Conservation (phyloP, 2,329 filamentous ascomycete species). For the Ophiobolus disseminans region DNA sequence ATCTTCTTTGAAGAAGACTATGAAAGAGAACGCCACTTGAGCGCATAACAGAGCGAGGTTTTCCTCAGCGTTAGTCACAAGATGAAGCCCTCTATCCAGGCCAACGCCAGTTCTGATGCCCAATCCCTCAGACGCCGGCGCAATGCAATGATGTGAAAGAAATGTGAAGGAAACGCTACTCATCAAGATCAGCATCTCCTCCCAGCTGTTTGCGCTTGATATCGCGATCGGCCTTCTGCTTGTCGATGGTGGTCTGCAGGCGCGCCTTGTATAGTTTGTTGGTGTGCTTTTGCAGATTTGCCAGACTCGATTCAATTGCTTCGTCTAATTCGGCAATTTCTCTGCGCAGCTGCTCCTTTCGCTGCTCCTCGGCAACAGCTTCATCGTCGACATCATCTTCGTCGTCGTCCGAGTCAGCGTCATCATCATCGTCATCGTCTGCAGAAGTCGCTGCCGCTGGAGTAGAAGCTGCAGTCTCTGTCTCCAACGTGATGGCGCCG, state of each 20-base stretch:
- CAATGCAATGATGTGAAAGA: conserved; percentile 10
- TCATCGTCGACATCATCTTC: conserved; percentile 56
- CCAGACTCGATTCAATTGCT: conserved; percentile 54
- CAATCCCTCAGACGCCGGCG: background rate
- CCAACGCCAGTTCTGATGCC: background rate
- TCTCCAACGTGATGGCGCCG: conserved; percentile 36
- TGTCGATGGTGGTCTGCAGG: conserved; percentile 57
- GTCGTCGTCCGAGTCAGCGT: conserved; percentile 53
- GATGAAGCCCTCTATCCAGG: no score
- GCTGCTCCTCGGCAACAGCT: conserved; percentile 55
- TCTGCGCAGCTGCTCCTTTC: conserved; percentile 55
- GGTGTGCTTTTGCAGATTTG: conserved; percentile 52
- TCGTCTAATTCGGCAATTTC: conserved; percentile 64
- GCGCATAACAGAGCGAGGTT: no score
- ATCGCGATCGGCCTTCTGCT: conserved; percentile 56
- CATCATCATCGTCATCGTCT: conserved; percentile 53
- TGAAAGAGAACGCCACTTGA: no score
- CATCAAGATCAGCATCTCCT: conserved; percentile 36
- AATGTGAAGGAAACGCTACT: no score
- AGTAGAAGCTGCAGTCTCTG: conserved; percentile 41
- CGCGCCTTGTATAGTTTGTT: conserved; percentile 60
- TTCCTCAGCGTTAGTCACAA: no score
- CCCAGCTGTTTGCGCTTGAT: conserved; percentile 60
- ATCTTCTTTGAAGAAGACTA: no score
- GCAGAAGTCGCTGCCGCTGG: conserved; percentile 42